Evolutionary conservation across 2,329 filamentous ascomycete genomes (phyloP), one percentile per base, ranked within the genome.

Genomic region (Phialophora verrucosa): DNA sequence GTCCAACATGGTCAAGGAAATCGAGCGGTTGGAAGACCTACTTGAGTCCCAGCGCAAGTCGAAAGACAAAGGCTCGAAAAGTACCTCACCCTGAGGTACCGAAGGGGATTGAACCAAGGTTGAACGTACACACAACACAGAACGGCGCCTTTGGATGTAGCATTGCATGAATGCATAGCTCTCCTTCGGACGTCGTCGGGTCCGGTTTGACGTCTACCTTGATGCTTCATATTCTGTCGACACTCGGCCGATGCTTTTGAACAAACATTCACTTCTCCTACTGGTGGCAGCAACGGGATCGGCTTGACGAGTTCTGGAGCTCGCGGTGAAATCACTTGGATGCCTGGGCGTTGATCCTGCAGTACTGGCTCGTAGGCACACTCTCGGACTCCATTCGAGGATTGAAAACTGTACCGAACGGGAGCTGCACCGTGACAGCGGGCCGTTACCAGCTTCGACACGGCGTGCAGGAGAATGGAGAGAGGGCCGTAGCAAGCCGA

Each of bases 1-100:
- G 12, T 42, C 47, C 10, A 20, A 54, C 12, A 61, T 61, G 59
- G n/a, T 44, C 29, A 61, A 54, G 47, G 59, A 61, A 29, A 53
- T 61, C 23, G 59, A 61, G 42, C 59, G 59, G 6, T 31, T 61
- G 59, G 49, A 61, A 38, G 32, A 17, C 14, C 14, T 61, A 3
- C 49, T 61, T 7, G 38, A 42, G 31, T 42, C 59, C 29, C 20
- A 38, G 20, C 49, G 49, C 59, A 50, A 61, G 59, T 31, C 35
- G 20, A 61, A 61, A 61, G 49, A 61, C n/a, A 20, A 42, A 44
- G 10, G 8, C 2, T 54, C 49, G 49, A 61, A 61, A 38, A 27
- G 12, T 11, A 25, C 49, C 29, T 42, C 59, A 23, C 49, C 59
- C 23, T 54, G 59, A 61, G 25, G 32, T 32, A 8, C 20, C 49